Evolutionary conservation across 1,284 basidiomycete species (phyloP), one percentile per base, ranked within the genome.

Genomic region (Microbotryum violaceum): DNA sequence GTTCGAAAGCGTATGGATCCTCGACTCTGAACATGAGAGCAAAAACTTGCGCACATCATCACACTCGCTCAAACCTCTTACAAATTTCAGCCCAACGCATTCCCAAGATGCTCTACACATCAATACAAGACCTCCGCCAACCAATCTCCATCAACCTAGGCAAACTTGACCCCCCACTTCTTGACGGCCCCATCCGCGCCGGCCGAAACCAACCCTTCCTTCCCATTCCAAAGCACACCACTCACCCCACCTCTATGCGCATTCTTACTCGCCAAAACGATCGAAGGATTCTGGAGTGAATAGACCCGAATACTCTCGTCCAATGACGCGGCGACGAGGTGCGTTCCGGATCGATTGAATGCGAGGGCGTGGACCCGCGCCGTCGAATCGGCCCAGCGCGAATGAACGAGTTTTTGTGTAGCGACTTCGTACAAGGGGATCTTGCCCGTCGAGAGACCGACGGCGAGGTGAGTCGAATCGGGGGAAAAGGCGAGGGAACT

Each of bases 401-500:
- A 47, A 46, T 54, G 60, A 27, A 62, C 23, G 37, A 62, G 51
- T 4, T 50, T 21, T 6, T 23, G 52, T 8, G 46, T 6, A 10
- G 23, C 2, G 37, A 27, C 20, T 23, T 49, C 54, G 52, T 63
- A 68, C 23, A 69, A 56, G n/a, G 54, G 61, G 6, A 69, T 46
- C 33, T 65, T 61, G 44, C 68, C 68, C 8, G 59, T 63, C 47
- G 63, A 49, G n/a, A 63, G 37, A n/a, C 68, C 68, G 23, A 67
- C 58, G 6, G 65, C 66, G 53, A 69, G 21, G 14, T 58, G 31
- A 18, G 23, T 10, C 47, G 49, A 29, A 72, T 93, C 85, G 0
- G 85, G 82, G 0, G 88, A 89, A 76, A 97, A 89, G 0, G 89
- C 83, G 2, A 98, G 75, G 0, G 85, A 83, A 31, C 86, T 86